Evolutionary conservation across 108 stramenopile genomes (phyloP).

Genomic region (Cyclotella cryptica): DNA sequence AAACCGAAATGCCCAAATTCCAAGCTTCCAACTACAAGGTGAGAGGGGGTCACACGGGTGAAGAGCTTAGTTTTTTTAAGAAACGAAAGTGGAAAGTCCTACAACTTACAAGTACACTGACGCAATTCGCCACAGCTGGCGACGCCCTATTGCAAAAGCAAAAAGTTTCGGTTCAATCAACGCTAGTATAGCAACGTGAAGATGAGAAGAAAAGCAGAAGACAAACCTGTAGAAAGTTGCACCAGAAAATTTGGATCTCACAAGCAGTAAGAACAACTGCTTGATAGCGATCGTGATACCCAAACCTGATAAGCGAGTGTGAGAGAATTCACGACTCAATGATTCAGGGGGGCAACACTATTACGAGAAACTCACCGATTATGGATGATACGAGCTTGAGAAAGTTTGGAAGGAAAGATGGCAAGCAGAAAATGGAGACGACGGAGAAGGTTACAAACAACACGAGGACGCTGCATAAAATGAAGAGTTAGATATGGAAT

Average conservation of each 20-base stretch:
- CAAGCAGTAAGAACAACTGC: neutral
- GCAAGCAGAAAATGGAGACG: neutral
- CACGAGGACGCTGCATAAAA: constrained; percentile 12
- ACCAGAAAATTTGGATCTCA: constrained; percentile 5
- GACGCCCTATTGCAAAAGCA: neutral
- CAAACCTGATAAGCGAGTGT: neutral
- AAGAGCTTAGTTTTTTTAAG: too few relatives aligned
- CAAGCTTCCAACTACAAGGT: constrained; percentile 21
- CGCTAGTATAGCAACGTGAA: neutral
- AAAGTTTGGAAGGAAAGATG: constrained; percentile 2
- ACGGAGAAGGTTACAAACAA: neutral
- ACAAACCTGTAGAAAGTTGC: constrained; percentile 21
- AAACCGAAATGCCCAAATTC: constrained; percentile 37
- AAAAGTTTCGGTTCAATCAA: neutral
- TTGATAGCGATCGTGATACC: constrained; percentile 17
- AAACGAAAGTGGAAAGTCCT: neutral
- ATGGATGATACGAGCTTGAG: constrained; percentile 10
- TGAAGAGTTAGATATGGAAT: constrained; percentile 9
- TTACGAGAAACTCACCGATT: constrained; percentile 12
- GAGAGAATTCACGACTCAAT: neutral
- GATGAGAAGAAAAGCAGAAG: neutral
- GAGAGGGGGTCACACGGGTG: neutral
- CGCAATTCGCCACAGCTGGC: constrained; percentile 32
- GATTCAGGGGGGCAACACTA: neutral
- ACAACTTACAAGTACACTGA: constrained; percentile 16